Evolutionary conservation across 2,329 filamentous ascomycete genomes (phyloP).

Genomic region (Phialophora macrospora): DNA sequence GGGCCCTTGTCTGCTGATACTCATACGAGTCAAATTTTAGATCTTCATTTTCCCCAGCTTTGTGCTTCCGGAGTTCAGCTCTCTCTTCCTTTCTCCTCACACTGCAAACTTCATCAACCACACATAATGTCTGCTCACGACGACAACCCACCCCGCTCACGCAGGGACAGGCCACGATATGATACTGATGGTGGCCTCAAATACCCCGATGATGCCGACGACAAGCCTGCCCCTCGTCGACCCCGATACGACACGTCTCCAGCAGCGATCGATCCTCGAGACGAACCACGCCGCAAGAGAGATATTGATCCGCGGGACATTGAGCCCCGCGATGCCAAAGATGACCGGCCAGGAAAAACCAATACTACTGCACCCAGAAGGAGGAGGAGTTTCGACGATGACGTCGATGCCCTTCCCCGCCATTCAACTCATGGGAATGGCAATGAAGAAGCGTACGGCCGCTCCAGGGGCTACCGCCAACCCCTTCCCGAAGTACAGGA

Average conservation of each 20-base stretch:
- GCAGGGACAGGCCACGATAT: conserved; percentile 28
- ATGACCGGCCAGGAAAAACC: conserved; percentile 22
- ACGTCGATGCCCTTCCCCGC: conserved; percentile 20
- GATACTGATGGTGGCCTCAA: conserved; percentile 21
- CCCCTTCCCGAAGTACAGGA: conserved; percentile 19
- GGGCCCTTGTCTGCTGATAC: conserved; percentile 10
- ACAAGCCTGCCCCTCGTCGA: conserved; percentile 22
- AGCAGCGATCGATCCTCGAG: conserved; percentile 16
- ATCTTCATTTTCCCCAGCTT: conserved; percentile 4
- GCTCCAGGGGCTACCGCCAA: conserved; percentile 31
- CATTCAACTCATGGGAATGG: conserved; percentile 13
- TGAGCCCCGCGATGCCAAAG: conserved; percentile 29
- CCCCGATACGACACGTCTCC: conserved; percentile 31
- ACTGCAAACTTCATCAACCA: conserved; percentile 3
- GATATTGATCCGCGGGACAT: conserved; percentile 30
- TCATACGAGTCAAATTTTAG: conserved; percentile 6
- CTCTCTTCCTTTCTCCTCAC: conserved; percentile 1
- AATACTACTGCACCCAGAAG: conserved; percentile 30
- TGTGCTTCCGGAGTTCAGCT: background rate
- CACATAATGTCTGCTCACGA: conserved; percentile 32
- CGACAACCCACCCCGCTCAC: conserved; percentile 29
- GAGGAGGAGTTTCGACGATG: conserved; percentile 30
- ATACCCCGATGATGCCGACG: conserved; percentile 26
- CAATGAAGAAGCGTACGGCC: conserved; percentile 25
- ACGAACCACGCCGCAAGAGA: conserved; percentile 25